A percentile compares a stretch with the other conserved stretches of the same genome.
Conservation (phyloP, 345 rosid species). For the Pugionium dolabratum region DNA sequence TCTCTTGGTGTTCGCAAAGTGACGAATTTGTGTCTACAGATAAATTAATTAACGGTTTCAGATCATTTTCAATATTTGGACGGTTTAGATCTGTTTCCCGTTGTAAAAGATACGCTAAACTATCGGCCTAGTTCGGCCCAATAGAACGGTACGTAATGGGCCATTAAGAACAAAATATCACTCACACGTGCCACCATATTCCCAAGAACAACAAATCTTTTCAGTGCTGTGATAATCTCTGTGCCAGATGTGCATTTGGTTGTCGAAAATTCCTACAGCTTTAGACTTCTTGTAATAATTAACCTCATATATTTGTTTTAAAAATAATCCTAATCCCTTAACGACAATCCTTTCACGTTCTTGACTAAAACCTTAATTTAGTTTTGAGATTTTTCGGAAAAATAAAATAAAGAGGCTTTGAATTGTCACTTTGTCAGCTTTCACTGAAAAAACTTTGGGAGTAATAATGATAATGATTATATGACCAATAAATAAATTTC, state of each 20-base stretch:
- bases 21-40: constrained; percentile 23
- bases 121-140: background rate
- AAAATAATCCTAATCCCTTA: background rate
- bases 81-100: constrained; percentile 24
- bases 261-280: constrained; percentile 18
- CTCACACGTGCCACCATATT: constrained; percentile 8
- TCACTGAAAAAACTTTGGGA: constrained; percentile 27
- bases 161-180: background rate
- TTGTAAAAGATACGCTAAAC: background rate
- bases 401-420: constrained; percentile 17
- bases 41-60: constrained; percentile 18
- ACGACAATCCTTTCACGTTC: constrained; percentile 36
- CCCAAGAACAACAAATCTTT: constrained; percentile 18
- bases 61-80: background rate
- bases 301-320: constrained; percentile 25
- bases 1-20: constrained; percentile 26
- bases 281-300: constrained; percentile 31
- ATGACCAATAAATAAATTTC: background rate
- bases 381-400: background rate
- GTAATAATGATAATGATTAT: constrained; percentile 33
- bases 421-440: constrained; percentile 39
- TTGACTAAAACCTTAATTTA: constrained; percentile 21
- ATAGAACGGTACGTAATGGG: background rate
- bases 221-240: constrained; percentile 25
- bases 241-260: constrained; percentile 24